A percentile compares a stretch with the other conserved stretches of the same genome.
phyloP scores from a whole-genome alignment of 2,329 filamentous ascomycete species.

The Xylogone sp. region DNA sequence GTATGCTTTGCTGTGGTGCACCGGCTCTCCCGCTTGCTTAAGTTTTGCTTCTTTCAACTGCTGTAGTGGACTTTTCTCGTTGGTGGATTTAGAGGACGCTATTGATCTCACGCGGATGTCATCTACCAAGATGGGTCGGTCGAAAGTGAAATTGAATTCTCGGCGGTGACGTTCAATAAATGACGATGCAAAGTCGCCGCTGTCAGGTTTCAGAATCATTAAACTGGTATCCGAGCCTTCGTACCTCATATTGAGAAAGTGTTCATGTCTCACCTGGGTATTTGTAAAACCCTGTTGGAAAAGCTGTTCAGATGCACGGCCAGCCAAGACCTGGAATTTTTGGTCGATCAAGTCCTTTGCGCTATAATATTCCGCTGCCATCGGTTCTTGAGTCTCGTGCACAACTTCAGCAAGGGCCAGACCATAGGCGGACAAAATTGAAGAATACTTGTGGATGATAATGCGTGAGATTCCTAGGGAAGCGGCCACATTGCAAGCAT shows the following conservation, averaged over 20 bases:
- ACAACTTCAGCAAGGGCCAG: slow-evolving; percentile 92
- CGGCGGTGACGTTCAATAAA: slow-evolving; percentile 84
- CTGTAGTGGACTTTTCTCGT: slow-evolving; percentile 2
- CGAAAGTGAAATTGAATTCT: slow-evolving; percentile 82
- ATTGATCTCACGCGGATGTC: slow-evolving; percentile 83
- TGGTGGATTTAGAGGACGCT: slow-evolving; percentile 41
- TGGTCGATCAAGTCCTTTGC: slow-evolving; percentile 31
- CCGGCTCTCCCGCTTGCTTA: slow-evolving; percentile 57
- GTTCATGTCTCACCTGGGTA: slow-evolving; percentile 75
- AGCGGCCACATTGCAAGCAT: slow-evolving; percentile 81
- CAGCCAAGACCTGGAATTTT: slow-evolving; percentile 51
- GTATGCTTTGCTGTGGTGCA: slow-evolving; percentile 43
- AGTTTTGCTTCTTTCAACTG: slow-evolving; percentile 71
- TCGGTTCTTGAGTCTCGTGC: slow-evolving; percentile 79
- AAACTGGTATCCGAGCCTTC: slow-evolving; percentile 83
- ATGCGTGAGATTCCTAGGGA: slow-evolving; percentile 83
- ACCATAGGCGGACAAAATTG: slow-evolving; percentile 83
- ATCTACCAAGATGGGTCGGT: slow-evolving; percentile 81
- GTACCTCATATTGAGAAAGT: slow-evolving; percentile 90
- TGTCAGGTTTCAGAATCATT: slow-evolving; percentile 74
- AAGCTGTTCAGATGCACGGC: slow-evolving; percentile 62
- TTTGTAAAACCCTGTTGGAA: slow-evolving; percentile 73
- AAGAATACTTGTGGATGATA: slow-evolving; percentile 80
- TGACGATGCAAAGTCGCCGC: slow-evolving; percentile 68
- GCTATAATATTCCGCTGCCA: slow-evolving; percentile 49